These are phyloP conservation scores for Alternaria sp. DNA, from an alignment of 2,329 filamentous ascomycete genomes.

Conservation along the genomic window DNA sequence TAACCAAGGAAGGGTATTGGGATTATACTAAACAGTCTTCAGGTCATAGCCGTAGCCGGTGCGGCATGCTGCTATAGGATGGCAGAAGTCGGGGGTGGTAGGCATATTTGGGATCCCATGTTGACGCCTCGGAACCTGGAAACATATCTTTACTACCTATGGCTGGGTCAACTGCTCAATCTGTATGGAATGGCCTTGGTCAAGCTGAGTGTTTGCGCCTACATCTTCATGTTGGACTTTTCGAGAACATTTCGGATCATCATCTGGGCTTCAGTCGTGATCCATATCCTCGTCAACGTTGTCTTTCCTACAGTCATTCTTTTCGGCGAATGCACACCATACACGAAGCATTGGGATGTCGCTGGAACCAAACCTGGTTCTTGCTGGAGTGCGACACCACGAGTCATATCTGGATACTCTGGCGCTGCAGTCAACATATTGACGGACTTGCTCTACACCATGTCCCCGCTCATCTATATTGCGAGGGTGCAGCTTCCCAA, in stretches of 20 bases:
- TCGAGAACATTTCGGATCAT: conserved; percentile 30
- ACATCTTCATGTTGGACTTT: conserved; percentile 39
- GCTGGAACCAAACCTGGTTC: conserved; percentile 28
- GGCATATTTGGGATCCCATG: conserved; percentile 36
- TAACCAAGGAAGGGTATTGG: no score
- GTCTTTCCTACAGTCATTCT: conserved; percentile 34
- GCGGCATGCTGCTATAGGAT: conserved; percentile 32
- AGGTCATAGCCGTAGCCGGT: conserved; percentile 33
- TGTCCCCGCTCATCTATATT: conserved; percentile 35
- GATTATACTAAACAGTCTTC: conserved; percentile 5
- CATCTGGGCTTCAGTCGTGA: conserved; percentile 31
- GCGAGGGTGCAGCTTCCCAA: conserved; percentile 33
- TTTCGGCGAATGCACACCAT: conserved; percentile 33
- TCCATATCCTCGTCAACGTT: conserved; percentile 34
- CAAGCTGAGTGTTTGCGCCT: conserved; percentile 39
- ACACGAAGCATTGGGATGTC: conserved; percentile 35
- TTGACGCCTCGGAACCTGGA: conserved; percentile 29
- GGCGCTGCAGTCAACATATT: conserved; percentile 37
- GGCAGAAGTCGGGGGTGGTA: conserved; percentile 28
- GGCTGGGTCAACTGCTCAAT: conserved; percentile 36
- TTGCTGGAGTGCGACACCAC: conserved; percentile 34
- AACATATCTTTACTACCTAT: conserved; percentile 29
- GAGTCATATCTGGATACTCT: conserved; percentile 37
- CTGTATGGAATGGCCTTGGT: conserved; percentile 40
- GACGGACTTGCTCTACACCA: conserved; percentile 36